Evolutionary conservation across 2,329 filamentous ascomycete genomes (phyloP), one percentile per base, ranked within the genome.

Genomic region (Neofusicoccum cordaticola): DNA sequence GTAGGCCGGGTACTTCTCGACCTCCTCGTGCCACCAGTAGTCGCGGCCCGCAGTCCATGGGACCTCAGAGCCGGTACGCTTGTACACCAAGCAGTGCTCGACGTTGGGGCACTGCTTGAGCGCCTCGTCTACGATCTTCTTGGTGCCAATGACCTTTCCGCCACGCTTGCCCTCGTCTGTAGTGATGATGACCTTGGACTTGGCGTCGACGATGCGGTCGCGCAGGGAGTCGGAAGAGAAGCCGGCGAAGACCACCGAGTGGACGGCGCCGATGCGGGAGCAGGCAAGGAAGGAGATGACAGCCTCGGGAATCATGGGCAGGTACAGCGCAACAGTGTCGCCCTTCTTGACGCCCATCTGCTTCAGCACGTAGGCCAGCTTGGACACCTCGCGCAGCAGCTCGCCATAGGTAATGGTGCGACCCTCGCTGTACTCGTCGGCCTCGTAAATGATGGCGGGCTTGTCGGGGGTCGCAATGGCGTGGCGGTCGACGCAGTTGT

Each of bases 251-350:
- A 99, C 90, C 63, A 99, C 94, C 0, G 95, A 98, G 86, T 99
- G 95, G 4, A 99, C 86, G 45, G 95, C 95, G 67, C 95, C 95
- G 71, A 99, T 96, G 75, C 95, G 92, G 42, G 89, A 83, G 79
- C 93, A 96, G 67, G 95, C 95, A 64, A 99, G 84, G 79, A 99
- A 91, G 62, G 95, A 90, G 73, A 99, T 84, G 65, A 99, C 73
- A 6, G 95, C 95, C 80, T 99, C 94, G 64, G 95, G 95, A 78
- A 99, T 97, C 95, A 99, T 99, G 77, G 95, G 95, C 69, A 99
- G 82, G 83, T 99, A 99, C 70, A 99, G 91, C 68, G 93, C 95
- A 65, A 99, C 93, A 4, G 93, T 97, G 80, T 99, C 95, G 64
- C 95, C 95, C 84, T 97, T 98, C 83, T 90, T 88, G 66, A 99